Conservation (phyloP, 176 grass and related monocot species). For the Bolboschoenus planiculmis region DNA sequence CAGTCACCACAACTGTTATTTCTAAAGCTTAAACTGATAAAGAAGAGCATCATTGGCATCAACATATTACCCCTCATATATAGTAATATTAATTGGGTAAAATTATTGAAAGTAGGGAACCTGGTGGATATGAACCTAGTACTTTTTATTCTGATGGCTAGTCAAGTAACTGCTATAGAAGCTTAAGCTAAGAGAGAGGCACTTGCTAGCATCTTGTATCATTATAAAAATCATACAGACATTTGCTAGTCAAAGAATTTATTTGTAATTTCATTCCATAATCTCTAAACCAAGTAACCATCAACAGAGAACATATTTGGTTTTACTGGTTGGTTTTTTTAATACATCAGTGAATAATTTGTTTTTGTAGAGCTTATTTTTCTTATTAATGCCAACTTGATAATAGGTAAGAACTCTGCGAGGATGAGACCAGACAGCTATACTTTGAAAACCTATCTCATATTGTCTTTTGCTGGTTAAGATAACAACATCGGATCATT, state of each 20-base stretch:
- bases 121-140: background rate
- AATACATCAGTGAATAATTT: background rate
- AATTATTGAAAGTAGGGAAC: background rate
- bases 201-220: background rate
- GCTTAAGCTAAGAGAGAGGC: background rate
- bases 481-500: background rate
- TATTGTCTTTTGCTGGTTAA: background rate
- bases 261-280: background rate
- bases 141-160: background rate
- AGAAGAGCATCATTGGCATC: background rate
- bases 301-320: background rate
- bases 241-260: background rate
- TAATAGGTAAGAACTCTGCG: background rate
- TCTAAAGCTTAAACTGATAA: background rate
- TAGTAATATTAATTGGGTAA: background rate
- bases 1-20: background rate
- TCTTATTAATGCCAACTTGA: background rate
- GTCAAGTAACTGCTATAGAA: background rate
- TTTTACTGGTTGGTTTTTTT: background rate
- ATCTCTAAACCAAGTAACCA: background rate
- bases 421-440: background rate
- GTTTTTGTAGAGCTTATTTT: background rate
- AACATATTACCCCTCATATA: background rate
- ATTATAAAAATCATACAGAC: background rate
- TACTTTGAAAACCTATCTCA: background rate